Evolutionary conservation across 768 basidiomycete species (phyloP).

Genomic region (Crucibulum laeve): DNA sequence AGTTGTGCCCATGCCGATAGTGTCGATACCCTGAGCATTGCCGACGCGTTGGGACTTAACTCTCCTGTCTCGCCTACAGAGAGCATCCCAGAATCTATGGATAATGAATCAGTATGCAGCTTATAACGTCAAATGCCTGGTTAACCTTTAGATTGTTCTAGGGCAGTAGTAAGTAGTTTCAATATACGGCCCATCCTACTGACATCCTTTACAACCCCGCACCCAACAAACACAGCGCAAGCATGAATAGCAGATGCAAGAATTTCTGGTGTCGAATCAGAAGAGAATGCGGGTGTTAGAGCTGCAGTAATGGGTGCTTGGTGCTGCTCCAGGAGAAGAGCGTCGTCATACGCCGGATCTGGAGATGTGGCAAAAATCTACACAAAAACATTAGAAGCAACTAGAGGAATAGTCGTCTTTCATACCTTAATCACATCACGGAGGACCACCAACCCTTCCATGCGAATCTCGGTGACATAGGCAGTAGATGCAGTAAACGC

Average conservation of each 20-base stretch:
- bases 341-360: slow-evolving; percentile 91
- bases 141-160: slow-evolving; percentile 87
- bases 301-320: slow-evolving; percentile 98
- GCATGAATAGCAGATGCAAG: slow-evolving; percentile 88
- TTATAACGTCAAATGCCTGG: slow-evolving; percentile 1
- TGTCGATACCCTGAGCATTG: slow-evolving; percentile 90
- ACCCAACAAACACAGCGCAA: slow-evolving; percentile 93
- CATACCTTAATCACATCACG: slow-evolving; percentile 88
- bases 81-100: slow-evolving; percentile 72
- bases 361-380: slow-evolving; percentile 84
- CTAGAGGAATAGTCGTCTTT: neutral
- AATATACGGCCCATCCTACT: slow-evolving; percentile 90
- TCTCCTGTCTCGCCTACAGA: slow-evolving; percentile 84
- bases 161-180: slow-evolving; percentile 79
- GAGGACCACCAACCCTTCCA: slow-evolving; percentile 86
- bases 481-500: slow-evolving; percentile 97
- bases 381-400: slow-evolving; percentile 6
- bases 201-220: slow-evolving; percentile 90
- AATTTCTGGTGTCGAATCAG: slow-evolving; percentile 95
- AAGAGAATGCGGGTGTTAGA: slow-evolving; percentile 91
- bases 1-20: slow-evolving; percentile 95
- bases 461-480: slow-evolving; percentile 90
- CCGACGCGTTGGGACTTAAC: slow-evolving; percentile 89
- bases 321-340: slow-evolving; percentile 90
- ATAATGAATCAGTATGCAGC: neutral